Percentiles rank a stretch among this genome's conserved stretches.
These are phyloP conservation scores for Neonectria neomacrospora DNA, from an alignment of 2,329 filamentous ascomycete genomes.

Conservation along the genomic window DNA sequence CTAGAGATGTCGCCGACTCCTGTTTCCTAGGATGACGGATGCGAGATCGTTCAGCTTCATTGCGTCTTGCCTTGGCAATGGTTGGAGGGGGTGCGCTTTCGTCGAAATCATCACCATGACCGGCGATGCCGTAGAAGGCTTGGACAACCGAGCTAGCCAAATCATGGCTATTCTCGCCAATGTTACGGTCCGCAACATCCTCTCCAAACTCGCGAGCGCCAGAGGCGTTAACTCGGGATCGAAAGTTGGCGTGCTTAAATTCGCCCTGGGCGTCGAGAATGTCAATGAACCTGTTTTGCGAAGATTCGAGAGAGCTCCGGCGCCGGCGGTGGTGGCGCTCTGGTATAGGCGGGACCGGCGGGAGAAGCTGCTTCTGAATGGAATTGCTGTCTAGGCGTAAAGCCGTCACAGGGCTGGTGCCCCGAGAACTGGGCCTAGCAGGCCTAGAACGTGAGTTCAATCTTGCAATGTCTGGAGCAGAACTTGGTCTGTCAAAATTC, in stretches of 20 bases:
- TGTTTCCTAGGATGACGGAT: conserved; percentile 2
- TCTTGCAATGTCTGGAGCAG: conserved; percentile 32
- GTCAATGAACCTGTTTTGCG: conserved; percentile 54
- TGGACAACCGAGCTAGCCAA: conserved; percentile 49
- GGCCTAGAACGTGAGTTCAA: conserved; percentile 31
- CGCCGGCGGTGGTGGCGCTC: conserved; percentile 34
- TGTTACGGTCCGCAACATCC: conserved; percentile 72
- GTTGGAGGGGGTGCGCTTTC: conserved; percentile 34
- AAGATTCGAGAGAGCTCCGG: conserved; percentile 35
- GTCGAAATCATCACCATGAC: conserved; percentile 4
- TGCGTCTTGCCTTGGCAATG: conserved; percentile 30
- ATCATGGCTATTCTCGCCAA: conserved; percentile 52
- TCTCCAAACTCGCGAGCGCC: conserved; percentile 69
- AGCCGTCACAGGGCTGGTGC: conserved; percentile 33
- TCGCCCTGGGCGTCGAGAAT: conserved; percentile 68
- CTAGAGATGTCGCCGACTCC: conserved; percentile 9
- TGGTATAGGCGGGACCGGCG: conserved; percentile 40
- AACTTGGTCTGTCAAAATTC: conserved; percentile 32
- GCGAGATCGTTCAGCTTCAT: conserved; percentile 10
- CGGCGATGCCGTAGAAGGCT: conserved; percentile 49
- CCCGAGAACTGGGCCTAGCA: conserved; percentile 33
- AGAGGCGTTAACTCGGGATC: conserved; percentile 59
- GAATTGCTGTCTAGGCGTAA: conserved; percentile 29
- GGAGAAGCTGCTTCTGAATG: conserved; percentile 26
- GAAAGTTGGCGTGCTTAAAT: conserved; percentile 61